Percentiles rank a stretch among this genome's conserved stretches.
Conservation (phyloP, 2,329 filamentous ascomycete genomes). For the Decorospora gaudefroyi region DNA sequence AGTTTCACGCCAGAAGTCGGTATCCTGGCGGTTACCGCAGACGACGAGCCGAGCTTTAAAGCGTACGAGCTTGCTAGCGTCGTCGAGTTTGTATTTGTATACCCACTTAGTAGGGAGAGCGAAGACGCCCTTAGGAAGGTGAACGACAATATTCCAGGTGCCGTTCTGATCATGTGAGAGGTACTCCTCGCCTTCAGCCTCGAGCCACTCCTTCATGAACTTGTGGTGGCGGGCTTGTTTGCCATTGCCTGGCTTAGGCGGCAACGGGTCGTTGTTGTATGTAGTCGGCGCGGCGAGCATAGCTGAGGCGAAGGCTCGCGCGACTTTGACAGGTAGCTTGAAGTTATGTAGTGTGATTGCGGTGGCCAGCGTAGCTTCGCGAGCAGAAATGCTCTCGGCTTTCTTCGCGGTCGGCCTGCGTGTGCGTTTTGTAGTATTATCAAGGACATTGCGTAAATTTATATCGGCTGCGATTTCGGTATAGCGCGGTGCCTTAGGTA, state of each 20-base stretch:
- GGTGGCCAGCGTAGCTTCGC: background rate
- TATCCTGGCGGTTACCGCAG: background rate
- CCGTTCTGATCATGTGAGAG: background rate
- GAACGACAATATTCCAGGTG: background rate
- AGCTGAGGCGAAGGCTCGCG: background rate
- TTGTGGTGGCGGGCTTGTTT: conserved; percentile 1
- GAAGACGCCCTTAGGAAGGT: background rate
- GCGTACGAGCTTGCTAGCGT: background rate
- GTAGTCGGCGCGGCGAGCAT: conserved; percentile 1
- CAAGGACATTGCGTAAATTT: background rate
- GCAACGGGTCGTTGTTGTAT: conserved; percentile 2
- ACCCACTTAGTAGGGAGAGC: background rate
- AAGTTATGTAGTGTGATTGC: background rate
- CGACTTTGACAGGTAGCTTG: conserved; percentile 1
- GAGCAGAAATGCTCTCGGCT: background rate
- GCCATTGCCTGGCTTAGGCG: conserved; percentile 2
- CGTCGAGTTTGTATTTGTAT: background rate
- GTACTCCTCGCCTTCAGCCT: conserved; percentile 1
- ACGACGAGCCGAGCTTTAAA: background rate
- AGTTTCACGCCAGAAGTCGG: background rate
- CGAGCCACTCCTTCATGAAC: background rate
- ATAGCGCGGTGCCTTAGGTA: background rate
- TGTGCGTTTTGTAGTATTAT: background rate
- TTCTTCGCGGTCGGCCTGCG: background rate
- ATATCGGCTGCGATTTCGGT: background rate